These are phyloP conservation scores for Chernovozyma sophiae-reginae DNA, from an alignment of 1,139 yeast genomes.

Conservation along the genomic window DNA sequence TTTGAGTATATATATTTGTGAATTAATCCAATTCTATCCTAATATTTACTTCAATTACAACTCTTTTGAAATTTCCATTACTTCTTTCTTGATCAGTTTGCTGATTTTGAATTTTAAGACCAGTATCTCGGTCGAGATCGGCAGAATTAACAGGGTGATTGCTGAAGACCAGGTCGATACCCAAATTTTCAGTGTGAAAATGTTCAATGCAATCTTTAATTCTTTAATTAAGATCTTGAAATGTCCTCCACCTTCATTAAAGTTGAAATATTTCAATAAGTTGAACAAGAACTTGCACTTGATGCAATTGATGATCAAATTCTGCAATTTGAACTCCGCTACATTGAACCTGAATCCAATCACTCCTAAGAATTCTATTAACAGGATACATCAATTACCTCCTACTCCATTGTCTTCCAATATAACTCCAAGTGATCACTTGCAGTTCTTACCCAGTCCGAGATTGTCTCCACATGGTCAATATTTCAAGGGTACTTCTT, in stretches of 20 bases:
- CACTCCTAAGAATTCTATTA: conserved; percentile 13
- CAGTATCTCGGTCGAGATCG: conserved; percentile 3
- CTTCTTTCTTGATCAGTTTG: conserved; percentile 36
- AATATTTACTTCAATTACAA: conserved; percentile 53
- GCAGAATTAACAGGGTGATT: conserved; percentile 1
- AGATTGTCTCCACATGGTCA: conserved; percentile 6
- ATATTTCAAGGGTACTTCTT: conserved; percentile 5
- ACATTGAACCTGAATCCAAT: conserved; percentile 18
- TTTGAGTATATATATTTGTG: conserved; percentile 60
- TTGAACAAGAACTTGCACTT: conserved; percentile 32
- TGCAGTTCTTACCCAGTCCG: conserved; percentile 7
- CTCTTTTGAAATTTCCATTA: conserved; percentile 54
- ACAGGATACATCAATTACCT: conserved; percentile 10
- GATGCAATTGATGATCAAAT: conserved; percentile 34
- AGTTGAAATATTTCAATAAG: conserved; percentile 38
- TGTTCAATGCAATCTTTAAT: conserved; percentile 24
- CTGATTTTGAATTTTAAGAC: conserved; percentile 14
- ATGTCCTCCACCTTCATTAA: conserved; percentile 44
- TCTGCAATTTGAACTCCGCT: conserved; percentile 25
- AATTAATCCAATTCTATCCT: conserved; percentile 60
- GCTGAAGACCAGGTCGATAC: background rate
- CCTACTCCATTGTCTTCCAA: conserved; percentile 13
- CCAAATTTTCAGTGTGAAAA: conserved; percentile 4
- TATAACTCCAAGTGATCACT: conserved; percentile 9
- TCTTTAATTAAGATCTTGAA: conserved; percentile 38